These are phyloP conservation scores for Lactifluus subvellereus DNA, from an alignment of 768 basidiomycete genomes.

Conservation along the genomic window DNA sequence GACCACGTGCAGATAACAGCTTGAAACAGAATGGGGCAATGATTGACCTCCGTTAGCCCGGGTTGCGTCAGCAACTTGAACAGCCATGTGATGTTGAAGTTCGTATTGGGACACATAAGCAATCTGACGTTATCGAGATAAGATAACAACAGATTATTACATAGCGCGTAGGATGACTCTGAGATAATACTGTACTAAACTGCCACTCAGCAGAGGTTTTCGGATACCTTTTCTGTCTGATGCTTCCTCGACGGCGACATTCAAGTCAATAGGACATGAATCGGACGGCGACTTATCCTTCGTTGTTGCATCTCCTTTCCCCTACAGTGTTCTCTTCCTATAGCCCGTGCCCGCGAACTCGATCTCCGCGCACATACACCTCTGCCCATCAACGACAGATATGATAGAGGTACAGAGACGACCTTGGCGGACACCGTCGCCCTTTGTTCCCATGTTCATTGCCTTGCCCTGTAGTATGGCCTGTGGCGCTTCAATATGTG, in stretches of 20 bases:
- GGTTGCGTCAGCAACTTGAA: too few relatives aligned
- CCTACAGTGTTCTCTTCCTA: conserved; percentile 79
- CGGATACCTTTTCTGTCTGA: neutral
- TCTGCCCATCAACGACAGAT: conserved; percentile 26
- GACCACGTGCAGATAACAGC: too few relatives aligned
- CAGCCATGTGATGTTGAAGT: too few relatives aligned
- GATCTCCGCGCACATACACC: conserved; percentile 40
- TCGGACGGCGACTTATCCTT: conserved; percentile 44
- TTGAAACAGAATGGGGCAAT: too few relatives aligned
- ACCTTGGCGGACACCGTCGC: conserved; percentile 34
- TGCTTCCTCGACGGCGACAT: neutral
- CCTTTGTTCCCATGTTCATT: conserved; percentile 60
- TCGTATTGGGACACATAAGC: too few relatives aligned
- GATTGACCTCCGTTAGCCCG: too few relatives aligned
- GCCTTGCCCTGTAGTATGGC: conserved; percentile 55
- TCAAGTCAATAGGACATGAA: conserved; percentile 25
- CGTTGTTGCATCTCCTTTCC: conserved; percentile 70
- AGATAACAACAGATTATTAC: too few relatives aligned
- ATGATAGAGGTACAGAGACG: conserved; percentile 30
- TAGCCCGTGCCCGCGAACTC: conserved; percentile 69
- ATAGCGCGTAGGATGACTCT: too few relatives aligned
- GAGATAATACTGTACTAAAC: too few relatives aligned
- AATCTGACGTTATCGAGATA: too few relatives aligned
- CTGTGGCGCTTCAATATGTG: conserved; percentile 61
- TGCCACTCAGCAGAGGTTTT: too few relatives aligned